Evolutionary conservation across 1,284 basidiomycete species (phyloP), one percentile per base, ranked within the genome.

Genomic region (Moniliophthora roreri): DNA sequence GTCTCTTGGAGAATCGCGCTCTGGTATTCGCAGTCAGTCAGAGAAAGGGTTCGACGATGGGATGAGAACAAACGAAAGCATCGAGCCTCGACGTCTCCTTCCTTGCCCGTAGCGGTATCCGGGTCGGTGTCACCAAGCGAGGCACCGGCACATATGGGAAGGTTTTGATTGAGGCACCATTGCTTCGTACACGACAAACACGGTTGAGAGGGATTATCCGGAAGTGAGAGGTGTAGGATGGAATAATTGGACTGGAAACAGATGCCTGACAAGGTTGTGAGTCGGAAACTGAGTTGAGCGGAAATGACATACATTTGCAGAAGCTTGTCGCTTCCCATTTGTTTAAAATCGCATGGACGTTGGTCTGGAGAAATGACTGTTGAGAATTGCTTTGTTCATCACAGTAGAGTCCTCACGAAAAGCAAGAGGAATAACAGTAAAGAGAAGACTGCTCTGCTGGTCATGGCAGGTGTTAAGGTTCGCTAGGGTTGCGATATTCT

Each of bases 51-150:
- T 10, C 24, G 6, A 16, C 18, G 24, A 36, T 24, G 16, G 18
- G 34, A 44, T 54, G 55, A 50, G 54, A 59, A 83, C 93, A 64
- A 71, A 95, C 94, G 93, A 72, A 97, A 97, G 77, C 95, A 98
- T 66, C 92, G 79, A 55, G 94, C 94, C 73, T 95, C 91, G 35
- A 98, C 92, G 69, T 97, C 94, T 21, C 94, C 94, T 67, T 96
- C 95, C 63, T 93, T 94, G n/a, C 95, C 95, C 1, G 93, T 95
- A 6, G 90, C 93, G 18, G 89, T 93, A 69, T 98, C 94, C 20
- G 87, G 89, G 70, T 98, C 85, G 35, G 90, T 86, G 62, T 93
- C 89, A 24, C 93, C 94, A 34, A 93, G 73, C 50, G 86, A 80
- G 32, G 95, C 95, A 40, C 89, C 91, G 49, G 82, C 78, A 66